These are phyloP conservation scores for Zelopaecilomyces penicillatus DNA, from an alignment of 2,329 filamentous ascomycete genomes.

Conservation along the genomic window DNA sequence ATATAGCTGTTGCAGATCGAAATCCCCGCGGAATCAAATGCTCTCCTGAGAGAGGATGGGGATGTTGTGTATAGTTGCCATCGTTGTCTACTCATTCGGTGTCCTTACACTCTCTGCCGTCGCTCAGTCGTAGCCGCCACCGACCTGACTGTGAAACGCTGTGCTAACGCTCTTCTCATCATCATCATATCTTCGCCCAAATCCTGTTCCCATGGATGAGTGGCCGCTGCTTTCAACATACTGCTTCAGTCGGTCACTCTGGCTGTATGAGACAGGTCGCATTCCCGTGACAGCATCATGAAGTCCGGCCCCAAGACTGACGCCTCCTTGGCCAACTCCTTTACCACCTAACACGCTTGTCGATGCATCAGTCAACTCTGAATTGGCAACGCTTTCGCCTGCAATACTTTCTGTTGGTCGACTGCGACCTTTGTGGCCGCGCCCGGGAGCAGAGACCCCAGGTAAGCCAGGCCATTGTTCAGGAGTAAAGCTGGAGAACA, in stretches of 20 bases:
- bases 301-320: conserved; percentile 74
- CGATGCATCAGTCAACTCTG: conserved; percentile 78
- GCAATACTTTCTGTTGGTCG: conserved; percentile 70
- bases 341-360: conserved; percentile 69
- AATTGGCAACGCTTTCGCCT: conserved; percentile 86
- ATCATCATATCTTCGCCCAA: conserved; percentile 70
- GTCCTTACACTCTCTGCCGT: conserved; percentile 15
- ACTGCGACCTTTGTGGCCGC: conserved; percentile 59
- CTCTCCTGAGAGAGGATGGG: conserved; percentile 3
- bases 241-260: conserved; percentile 75
- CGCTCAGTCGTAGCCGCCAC: conserved; percentile 49
- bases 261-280: conserved; percentile 50
- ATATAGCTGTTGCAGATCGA: conserved; percentile 2
- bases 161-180: conserved; percentile 95
- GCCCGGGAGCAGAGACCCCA: conserved; percentile 51
- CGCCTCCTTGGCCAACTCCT: conserved; percentile 73
- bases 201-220: conserved; percentile 57
- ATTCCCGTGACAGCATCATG: conserved; percentile 62
- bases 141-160: conserved; percentile 91
- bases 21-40: conserved; percentile 2
- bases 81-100: conserved; percentile 17
- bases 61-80: conserved; percentile 17
- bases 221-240: conserved; percentile 84
- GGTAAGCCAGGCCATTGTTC: conserved; percentile 82
- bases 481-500: conserved; percentile 86